These are phyloP conservation scores for Pyrenophora seminiperda DNA, from an alignment of 2,329 filamentous ascomycete species.

Conservation along the genomic window DNA sequence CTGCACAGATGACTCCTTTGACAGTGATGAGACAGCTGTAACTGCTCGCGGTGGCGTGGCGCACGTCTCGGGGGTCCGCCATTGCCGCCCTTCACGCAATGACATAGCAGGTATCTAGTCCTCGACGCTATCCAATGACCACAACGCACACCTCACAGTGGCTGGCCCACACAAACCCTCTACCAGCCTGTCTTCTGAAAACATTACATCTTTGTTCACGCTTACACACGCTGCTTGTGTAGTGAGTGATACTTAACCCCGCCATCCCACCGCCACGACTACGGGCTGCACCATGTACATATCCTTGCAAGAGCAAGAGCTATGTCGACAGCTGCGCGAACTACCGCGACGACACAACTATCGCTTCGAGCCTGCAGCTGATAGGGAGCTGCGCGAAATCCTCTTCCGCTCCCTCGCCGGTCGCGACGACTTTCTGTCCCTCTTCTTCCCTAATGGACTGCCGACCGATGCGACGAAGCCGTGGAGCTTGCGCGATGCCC, in stretches of 20 bases:
- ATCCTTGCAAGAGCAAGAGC: constrained; percentile 71
- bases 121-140: constrained; percentile 9
- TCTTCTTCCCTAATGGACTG: constrained; percentile 81
- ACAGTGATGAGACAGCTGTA: neutral
- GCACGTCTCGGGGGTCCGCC: constrained; percentile 15
- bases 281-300: constrained; percentile 49
- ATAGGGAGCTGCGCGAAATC: constrained; percentile 72
- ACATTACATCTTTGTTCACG: neutral
- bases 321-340: constrained; percentile 80
- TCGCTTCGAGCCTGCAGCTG: constrained; percentile 74
- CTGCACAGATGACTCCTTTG: neutral
- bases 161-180: constrained; percentile 24
- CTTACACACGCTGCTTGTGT: neutral
- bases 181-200: neutral
- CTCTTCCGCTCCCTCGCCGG: constrained; percentile 88
- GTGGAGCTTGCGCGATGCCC: constrained; percentile 83
- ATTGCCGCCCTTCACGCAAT: constrained; percentile 17
- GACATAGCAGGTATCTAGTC: constrained; percentile 21
- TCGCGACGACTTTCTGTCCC: constrained; percentile 72
- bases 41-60: constrained; percentile 8
- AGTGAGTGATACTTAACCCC: neutral
- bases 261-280: constrained; percentile 22
- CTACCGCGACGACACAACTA: constrained; percentile 75
- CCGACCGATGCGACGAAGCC: constrained; percentile 59
- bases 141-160: constrained; percentile 13